Evolutionary conservation across 768 basidiomycete genomes (phyloP), one percentile per base, ranked within the genome.

Genomic region (Boletus sensibilis): DNA sequence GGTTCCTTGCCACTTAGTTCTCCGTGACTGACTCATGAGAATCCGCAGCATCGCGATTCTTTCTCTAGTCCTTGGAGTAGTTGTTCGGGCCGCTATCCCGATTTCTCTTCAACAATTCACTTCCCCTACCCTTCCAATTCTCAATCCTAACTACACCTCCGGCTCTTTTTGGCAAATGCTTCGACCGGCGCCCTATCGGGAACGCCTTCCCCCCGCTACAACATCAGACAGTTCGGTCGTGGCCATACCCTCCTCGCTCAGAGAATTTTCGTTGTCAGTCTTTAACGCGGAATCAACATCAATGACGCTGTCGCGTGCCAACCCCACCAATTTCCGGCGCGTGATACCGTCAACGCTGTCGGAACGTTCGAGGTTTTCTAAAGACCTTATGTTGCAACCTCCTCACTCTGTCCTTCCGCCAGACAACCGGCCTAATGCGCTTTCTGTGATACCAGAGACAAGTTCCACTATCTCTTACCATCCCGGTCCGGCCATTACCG

Each of bases 1-100:
- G 85, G 40, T 51, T 52, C 40, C 10, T 66, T 54, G 29, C 51
- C 43, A 51, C 20, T 25, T 45, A 60, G 39, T 61, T 56, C 3
- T 58, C 42, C 34, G 53, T 38, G 18, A 40, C 29, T 53, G 13
- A 49, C 65, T 65, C 23, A 66, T 50, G 29, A 27, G 25, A 49
- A 41, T 57, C 29, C 44, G n/a, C 59, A 90, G 88, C 46, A 79
- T 90, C 57, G 85, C 87, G 1, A 68, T 90, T 46, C 72, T 90
- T 60, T 87, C 87, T 38, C 75, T 90, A 38, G 76, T 90, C n/a
- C 74, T 88, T 29, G 76, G 86, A 70, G 34, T 82, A 41, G 74
- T 84, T 9, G 63, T 72, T 38, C 68, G 70, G 21, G 56, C 68
- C 21, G 59, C 63, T 8, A 55, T 73, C 43, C 54, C 65, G 20